A percentile compares a stretch with the other conserved stretches of the same genome.
Conservation (phyloP, 2,329 filamentous ascomycete genomes). For the Aspergillus sclerotialis region DNA sequence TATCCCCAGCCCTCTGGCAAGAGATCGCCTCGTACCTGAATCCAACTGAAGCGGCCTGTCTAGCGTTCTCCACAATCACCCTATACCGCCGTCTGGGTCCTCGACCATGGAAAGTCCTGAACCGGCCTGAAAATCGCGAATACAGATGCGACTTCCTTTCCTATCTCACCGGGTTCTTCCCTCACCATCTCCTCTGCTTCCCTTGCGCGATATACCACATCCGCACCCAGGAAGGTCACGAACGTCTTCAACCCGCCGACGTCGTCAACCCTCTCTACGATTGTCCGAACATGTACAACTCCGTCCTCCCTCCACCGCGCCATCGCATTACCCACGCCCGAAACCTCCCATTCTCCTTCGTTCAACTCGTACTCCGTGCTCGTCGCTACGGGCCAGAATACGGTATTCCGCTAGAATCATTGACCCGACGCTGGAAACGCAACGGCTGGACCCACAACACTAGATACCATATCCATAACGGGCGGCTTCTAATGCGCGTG, state of each 20-base stretch:
- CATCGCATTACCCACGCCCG: constrained; percentile 49
- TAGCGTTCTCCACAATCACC: constrained; percentile 44
- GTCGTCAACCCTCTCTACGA: constrained; percentile 51
- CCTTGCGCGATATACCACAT: constrained; percentile 50
- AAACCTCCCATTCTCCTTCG: constrained; percentile 51
- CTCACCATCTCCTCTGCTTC: constrained; percentile 54
- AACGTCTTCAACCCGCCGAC: constrained; percentile 47
- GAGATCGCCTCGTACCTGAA: constrained; percentile 36
- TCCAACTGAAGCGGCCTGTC: constrained; percentile 42
- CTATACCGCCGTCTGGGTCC: constrained; percentile 39
- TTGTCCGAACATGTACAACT: constrained; percentile 48
- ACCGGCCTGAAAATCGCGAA: constrained; percentile 36
- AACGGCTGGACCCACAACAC: constrained; percentile 50
- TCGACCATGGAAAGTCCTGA: constrained; percentile 32
- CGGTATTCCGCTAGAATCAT: constrained; percentile 41
- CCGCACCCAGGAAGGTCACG: constrained; percentile 46
- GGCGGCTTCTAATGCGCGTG: constrained; percentile 53
- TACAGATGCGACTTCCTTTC: constrained; percentile 47
- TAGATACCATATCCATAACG: constrained; percentile 48
- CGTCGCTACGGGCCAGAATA: constrained; percentile 41
- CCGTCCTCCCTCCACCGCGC: constrained; percentile 42
- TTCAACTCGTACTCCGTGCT: constrained; percentile 50
- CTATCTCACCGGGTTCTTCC: constrained; percentile 44
- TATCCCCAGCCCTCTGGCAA: constrained; percentile 43
- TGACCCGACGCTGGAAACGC: constrained; percentile 50